Conservation (phyloP, 768 basidiomycete genomes). For the Tylopilus vinaceipallidus region DNA sequence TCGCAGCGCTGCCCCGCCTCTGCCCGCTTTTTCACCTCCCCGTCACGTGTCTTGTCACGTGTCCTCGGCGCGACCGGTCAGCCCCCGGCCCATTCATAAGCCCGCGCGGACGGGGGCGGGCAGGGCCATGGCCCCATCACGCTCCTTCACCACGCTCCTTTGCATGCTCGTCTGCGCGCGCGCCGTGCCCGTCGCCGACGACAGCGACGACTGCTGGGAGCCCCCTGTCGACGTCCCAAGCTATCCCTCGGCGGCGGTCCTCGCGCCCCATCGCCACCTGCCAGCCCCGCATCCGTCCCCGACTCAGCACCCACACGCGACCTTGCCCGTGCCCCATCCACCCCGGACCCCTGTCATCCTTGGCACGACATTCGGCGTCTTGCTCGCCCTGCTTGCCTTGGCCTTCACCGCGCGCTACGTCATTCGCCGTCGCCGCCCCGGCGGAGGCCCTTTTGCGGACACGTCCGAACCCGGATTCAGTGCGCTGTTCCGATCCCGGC, state of each 20-base stretch:
- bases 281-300: slow-evolving; percentile 11
- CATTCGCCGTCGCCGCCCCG: slow-evolving; percentile 11
- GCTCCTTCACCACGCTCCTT: slow-evolving; percentile 21
- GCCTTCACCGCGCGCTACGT: slow-evolving; percentile 6
- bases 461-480: slow-evolving; percentile 5
- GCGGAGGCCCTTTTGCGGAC: slow-evolving; percentile 11
- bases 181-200: slow-evolving; percentile 11
- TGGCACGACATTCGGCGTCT: slow-evolving; percentile 15
- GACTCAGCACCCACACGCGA: slow-evolving; percentile 8
- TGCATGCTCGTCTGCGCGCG: background rate
- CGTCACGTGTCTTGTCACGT: slow-evolving; percentile 21
- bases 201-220: slow-evolving; percentile 1
- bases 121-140: slow-evolving; percentile 13
- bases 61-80: slow-evolving; percentile 14
- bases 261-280: slow-evolving; percentile 11
- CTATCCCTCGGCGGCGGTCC: slow-evolving; percentile 5
- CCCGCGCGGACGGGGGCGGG: background rate
- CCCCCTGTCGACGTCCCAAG: background rate
- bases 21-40: no score
- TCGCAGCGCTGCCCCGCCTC: no score
- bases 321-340: slow-evolving; percentile 3
- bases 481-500: background rate
- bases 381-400: slow-evolving; percentile 11
- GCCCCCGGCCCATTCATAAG: slow-evolving; percentile 17
- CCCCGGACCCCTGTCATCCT: slow-evolving; percentile 14